These are phyloP conservation scores for Helotiales sp. DNA, from an alignment of 2,329 filamentous ascomycete species.

Conservation along the genomic window DNA sequence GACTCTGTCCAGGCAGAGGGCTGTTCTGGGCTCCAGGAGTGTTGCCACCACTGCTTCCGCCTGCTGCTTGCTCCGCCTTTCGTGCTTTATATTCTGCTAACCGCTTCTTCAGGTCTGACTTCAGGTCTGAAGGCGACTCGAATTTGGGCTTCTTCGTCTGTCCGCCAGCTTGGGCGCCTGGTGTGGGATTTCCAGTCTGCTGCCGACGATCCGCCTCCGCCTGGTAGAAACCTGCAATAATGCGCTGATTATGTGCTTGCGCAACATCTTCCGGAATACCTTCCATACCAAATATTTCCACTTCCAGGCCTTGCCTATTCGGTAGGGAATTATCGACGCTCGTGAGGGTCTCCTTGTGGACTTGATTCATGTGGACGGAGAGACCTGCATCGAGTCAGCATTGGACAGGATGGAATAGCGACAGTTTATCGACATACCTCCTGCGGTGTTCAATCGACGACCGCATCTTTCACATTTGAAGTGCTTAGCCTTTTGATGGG, in stretches of 20 bases:
- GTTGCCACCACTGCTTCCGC: constrained; percentile 55
- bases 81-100: constrained; percentile 75
- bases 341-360: constrained; percentile 89
- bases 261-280: constrained; percentile 87
- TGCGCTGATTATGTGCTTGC: constrained; percentile 80
- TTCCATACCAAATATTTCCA: constrained; percentile 98
- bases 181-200: constrained; percentile 79
- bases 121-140: constrained; percentile 73
- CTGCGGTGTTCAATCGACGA: constrained; percentile 86
- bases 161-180: constrained; percentile 63
- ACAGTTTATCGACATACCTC: constrained; percentile 61
- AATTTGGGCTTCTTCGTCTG: constrained; percentile 71
- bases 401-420: background rate
- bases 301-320: constrained; percentile 80
- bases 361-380: constrained; percentile 95
- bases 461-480: constrained; percentile 95
- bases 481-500: constrained; percentile 98
- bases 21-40: constrained; percentile 49
- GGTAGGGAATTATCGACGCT: constrained; percentile 90
- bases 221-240: constrained; percentile 83
- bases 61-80: constrained; percentile 55
- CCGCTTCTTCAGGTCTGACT: constrained; percentile 73
- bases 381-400: constrained; percentile 60
- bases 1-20: constrained; percentile 51
- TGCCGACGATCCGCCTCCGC: constrained; percentile 80